Conservation (phyloP, 2,329 filamentous ascomycete species). For the Eurotiales sp. region DNA sequence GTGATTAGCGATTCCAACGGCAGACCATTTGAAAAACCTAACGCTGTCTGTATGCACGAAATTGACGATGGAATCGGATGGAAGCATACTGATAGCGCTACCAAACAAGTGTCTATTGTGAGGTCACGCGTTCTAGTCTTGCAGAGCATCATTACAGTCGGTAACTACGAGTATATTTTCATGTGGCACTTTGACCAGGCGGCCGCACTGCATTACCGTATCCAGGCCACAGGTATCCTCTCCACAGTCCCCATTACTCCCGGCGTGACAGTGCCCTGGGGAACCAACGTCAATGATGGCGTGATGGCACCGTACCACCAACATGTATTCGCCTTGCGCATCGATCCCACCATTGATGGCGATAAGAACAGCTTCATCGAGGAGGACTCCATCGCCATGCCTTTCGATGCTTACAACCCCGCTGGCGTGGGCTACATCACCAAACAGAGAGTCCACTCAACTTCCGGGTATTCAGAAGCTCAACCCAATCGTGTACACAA, state of each 20-base stretch:
- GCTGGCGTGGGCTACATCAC: conserved; percentile 60
- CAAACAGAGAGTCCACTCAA: conserved; percentile 46
- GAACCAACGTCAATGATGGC: conserved; percentile 62
- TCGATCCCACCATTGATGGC: conserved; percentile 59
- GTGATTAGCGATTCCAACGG: conserved; percentile 51
- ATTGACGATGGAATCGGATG: conserved; percentile 66
- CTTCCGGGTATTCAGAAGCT: conserved; percentile 44
- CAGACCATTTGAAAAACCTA: conserved; percentile 49
- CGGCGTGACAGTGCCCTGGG: conserved; percentile 47
- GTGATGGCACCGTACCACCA: conserved; percentile 67
- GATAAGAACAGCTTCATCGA: conserved; percentile 52
- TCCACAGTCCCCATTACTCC: conserved; percentile 58
- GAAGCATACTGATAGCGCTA: conserved; percentile 69
- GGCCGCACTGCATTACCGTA: conserved; percentile 59
- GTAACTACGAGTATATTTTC: conserved; percentile 69
- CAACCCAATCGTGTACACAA: conserved; percentile 45
- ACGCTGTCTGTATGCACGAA: conserved; percentile 66
- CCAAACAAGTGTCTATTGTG: conserved; percentile 58
- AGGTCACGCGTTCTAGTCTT: conserved; percentile 61
- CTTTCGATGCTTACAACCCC: conserved; percentile 55
- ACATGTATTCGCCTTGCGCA: conserved; percentile 63
- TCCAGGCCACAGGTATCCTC: conserved; percentile 64
- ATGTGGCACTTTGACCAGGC: conserved; percentile 62
- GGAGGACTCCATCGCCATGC: conserved; percentile 48
- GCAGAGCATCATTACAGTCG: conserved; percentile 65